Percentiles rank a stretch among this genome's conserved stretches.
Evolutionary conservation across 495 filamentous ascomycete species (phyloP).

Genomic region (Friedmanniomyces endolithicus): DNA sequence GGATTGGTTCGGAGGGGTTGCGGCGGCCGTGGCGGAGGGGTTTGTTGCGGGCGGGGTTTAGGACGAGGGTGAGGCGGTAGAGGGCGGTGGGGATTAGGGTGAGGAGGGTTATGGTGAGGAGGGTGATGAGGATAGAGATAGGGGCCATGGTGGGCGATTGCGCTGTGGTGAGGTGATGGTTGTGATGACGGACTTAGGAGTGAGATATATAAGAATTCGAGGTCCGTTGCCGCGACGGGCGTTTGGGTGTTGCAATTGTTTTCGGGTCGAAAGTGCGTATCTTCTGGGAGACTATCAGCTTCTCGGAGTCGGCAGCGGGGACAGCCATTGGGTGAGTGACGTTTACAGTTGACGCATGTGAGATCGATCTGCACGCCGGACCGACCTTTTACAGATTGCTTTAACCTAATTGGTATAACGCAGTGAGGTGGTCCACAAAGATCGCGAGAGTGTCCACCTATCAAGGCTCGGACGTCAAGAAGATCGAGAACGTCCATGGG

Average conservation of each 20-base stretch:
- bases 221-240: not conserved
- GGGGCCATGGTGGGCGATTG: slow-evolving; percentile 9
- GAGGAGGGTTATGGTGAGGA: slow-evolving; percentile 19
- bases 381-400: too few species aligned
- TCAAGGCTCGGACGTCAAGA: too few species aligned
- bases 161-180: not conserved
- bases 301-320: too few species aligned
- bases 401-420: too few species aligned
- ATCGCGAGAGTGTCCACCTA: too few species aligned
- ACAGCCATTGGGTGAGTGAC: not conserved
- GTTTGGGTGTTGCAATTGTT: not conserved
- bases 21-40: slow-evolving; percentile 18
- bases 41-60: slow-evolving; percentile 13
- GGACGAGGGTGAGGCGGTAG: slow-evolving; percentile 38
- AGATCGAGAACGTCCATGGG: not conserved
- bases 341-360: not conserved
- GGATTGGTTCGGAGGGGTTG: slow-evolving; percentile 34
- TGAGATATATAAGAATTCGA: not conserved
- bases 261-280: not conserved
- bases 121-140: slow-evolving; percentile 11
- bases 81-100: slow-evolving; percentile 22
- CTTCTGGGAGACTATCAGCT: not conserved
- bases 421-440: too few species aligned
- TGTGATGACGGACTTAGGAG: not conserved
- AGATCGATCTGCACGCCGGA: too few species aligned